phyloP scores from a whole-genome alignment of 2,329 filamentous ascomycete species.

The Sphaerulina populicola region DNA sequence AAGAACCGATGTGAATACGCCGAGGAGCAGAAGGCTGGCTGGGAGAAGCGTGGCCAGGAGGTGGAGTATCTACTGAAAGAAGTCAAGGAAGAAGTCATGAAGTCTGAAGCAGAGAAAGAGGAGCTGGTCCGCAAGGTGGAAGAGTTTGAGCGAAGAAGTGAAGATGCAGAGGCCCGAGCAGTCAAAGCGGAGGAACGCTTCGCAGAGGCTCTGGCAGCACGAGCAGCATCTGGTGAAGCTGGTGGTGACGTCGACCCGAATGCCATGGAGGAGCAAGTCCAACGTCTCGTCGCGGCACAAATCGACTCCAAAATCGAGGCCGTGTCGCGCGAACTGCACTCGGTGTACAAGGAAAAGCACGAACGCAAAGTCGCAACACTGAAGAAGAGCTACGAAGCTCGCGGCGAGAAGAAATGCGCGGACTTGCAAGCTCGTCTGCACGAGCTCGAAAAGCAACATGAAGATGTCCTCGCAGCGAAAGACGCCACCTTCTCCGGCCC shows the following conservation, averaged over 20 bases:
- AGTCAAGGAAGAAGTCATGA: constrained; percentile 72
- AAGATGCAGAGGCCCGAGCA: constrained; percentile 66
- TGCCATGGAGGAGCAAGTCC: constrained; percentile 39
- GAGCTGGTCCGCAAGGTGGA: constrained; percentile 67
- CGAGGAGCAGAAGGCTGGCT: constrained; percentile 65
- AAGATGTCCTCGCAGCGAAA: constrained; percentile 58
- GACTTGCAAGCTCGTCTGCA: constrained; percentile 67
- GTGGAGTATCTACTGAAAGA: constrained; percentile 74
- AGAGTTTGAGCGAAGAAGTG: constrained; percentile 64
- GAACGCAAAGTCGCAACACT: constrained; percentile 90
- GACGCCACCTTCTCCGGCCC: constrained; percentile 58
- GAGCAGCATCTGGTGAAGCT: constrained; percentile 22
- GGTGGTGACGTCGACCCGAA: constrained; percentile 26
- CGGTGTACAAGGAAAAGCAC: constrained; percentile 93
- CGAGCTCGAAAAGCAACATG: constrained; percentile 63
- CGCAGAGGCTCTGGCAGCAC: constrained; percentile 49
- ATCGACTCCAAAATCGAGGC: constrained; percentile 83
- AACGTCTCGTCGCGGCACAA: constrained; percentile 48
- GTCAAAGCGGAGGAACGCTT: constrained; percentile 58
- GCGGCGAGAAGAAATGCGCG: constrained; percentile 80
- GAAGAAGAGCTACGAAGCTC: constrained; percentile 70
- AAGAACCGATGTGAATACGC: constrained; percentile 61
- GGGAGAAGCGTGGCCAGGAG: constrained; percentile 77
- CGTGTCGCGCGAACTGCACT: constrained; percentile 69
- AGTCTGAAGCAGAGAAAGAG: constrained; percentile 71